Evolutionary conservation across 805 yeast genomes (phyloP).

Genomic region (Saccharomyces eubayanus): DNA sequence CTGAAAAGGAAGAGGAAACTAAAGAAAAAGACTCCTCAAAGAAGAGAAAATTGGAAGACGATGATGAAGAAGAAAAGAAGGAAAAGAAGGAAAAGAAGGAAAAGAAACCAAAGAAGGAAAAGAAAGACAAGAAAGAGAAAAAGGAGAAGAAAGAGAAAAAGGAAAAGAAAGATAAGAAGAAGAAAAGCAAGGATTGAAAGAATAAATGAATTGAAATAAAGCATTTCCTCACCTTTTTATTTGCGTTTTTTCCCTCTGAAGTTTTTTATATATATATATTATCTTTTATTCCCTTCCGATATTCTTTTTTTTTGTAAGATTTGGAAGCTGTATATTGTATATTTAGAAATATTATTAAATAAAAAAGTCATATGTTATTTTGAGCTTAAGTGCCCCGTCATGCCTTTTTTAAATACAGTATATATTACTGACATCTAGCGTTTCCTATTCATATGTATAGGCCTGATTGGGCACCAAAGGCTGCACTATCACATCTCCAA

Average conservation of each 20-base stretch:
- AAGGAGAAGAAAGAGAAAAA: constrained; percentile 43
- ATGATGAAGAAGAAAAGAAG: constrained; percentile 32
- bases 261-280: constrained; percentile 9
- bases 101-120: constrained; percentile 32
- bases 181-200: constrained; percentile 41
- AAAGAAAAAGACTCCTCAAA: constrained; percentile 23
- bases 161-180: constrained; percentile 40
- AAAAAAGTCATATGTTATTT: constrained; percentile 1
- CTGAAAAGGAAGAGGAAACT: constrained; percentile 32
- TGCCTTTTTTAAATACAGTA: neutral
- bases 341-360: constrained; percentile 1
- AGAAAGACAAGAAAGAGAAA: constrained; percentile 41
- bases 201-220: constrained; percentile 31
- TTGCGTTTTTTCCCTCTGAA: neutral
- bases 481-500: constrained; percentile 26
- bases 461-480: constrained; percentile 28
- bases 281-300: neutral
- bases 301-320: neutral
- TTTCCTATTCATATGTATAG: constrained; percentile 18
- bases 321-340: constrained; percentile 5
- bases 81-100: constrained; percentile 17
- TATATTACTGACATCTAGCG: neutral
- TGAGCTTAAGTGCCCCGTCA: neutral
- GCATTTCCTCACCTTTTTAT: neutral
- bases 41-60: constrained; percentile 26